Conservation (phyloP, 1,284 basidiomycete species). For the Meripilus lineatus region DNA sequence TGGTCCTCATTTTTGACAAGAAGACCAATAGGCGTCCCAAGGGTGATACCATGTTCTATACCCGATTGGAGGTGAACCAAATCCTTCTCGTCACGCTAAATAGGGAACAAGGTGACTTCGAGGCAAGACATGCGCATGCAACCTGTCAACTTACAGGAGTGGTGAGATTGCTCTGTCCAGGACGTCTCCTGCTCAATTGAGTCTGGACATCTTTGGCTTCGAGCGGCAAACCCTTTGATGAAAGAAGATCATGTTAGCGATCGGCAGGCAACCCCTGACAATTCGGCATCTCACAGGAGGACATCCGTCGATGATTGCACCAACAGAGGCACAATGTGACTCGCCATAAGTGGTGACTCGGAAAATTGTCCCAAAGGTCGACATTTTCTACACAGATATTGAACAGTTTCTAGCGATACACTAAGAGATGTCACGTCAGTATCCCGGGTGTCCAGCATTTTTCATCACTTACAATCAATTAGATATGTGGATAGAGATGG, state of each 20-base stretch:
- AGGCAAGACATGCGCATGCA: too few species aligned
- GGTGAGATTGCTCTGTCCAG: conserved; percentile 95
- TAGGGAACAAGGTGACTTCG: too few species aligned
- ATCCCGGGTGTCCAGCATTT: too few species aligned
- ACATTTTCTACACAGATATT: conserved; percentile 53
- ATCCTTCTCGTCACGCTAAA: conserved; percentile 94
- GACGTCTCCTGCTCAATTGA: conserved; percentile 88
- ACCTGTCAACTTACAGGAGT: conserved; percentile 84
- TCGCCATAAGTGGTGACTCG: conserved; percentile 98
- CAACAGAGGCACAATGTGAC: conserved; percentile 95
- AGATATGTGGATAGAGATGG: neutral
- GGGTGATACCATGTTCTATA: conserved; percentile 88
- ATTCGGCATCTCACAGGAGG: conserved; percentile 67
- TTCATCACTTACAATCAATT: neutral
- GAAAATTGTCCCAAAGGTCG: conserved; percentile 87
- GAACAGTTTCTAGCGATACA: neutral
- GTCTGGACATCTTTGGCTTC: conserved; percentile 83
- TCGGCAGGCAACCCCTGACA: neutral
- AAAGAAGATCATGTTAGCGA: neutral
- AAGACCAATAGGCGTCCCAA: conserved; percentile 96
- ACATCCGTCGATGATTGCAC: conserved; percentile 96
- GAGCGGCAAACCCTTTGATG: conserved; percentile 73
- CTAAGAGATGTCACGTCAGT: neutral
- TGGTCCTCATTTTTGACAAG: conserved; percentile 98
- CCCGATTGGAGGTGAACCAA: conserved; percentile 93